Conservation (phyloP, 257 asterid species). For the Henckelia pumila region DNA sequence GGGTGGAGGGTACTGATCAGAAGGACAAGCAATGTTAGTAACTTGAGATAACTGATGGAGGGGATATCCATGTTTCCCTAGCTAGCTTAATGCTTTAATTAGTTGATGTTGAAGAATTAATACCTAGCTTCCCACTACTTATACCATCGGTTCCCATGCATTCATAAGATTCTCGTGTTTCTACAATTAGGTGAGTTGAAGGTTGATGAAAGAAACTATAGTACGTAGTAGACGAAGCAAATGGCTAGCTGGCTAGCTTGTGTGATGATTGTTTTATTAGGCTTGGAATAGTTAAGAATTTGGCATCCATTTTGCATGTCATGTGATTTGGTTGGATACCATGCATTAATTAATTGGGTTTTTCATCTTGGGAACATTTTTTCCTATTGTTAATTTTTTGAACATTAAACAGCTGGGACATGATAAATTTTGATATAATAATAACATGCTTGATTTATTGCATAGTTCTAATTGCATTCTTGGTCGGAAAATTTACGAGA, state of each 20-base stretch:
- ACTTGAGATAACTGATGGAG: not conserved
- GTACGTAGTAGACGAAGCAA: not conserved
- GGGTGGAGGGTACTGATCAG: not conserved
- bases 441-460: no score
- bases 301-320: not conserved
- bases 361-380: no score
- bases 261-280: not conserved
- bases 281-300: not conserved
- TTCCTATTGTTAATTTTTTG: no score
- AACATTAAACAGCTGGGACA: no score
- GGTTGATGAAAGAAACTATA: not conserved
- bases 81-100: no score
- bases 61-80: not conserved
- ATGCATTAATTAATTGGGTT: no score
- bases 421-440: no score
- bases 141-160: not conserved
- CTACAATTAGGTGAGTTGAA: not conserved
- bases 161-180: not conserved
- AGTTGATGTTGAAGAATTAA: not conserved
- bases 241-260: not conserved
- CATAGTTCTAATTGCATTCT: no score
- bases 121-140: not conserved
- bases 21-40: not conserved
- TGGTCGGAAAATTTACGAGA: no score
- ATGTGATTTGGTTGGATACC: not conserved